Percentiles rank a stretch among this genome's conserved stretches.
Conservation (phyloP, 768 basidiomycete species). For the Thelephora aurantiotincta region DNA sequence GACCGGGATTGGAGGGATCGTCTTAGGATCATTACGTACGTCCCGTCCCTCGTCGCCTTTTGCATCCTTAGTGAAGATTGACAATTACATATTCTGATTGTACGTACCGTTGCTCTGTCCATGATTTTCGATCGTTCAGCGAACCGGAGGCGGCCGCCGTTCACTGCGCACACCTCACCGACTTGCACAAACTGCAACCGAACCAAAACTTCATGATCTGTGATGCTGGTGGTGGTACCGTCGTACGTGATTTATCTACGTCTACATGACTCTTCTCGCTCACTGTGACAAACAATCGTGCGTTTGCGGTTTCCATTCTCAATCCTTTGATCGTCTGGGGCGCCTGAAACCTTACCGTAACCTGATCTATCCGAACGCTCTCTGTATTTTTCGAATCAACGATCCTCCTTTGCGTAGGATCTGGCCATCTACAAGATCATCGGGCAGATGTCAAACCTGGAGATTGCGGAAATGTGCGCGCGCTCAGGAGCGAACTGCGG, state of each 20-base stretch:
- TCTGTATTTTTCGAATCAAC: conserved; percentile 3
- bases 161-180: conserved; percentile 72
- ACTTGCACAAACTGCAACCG: conserved; percentile 63
- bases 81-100: not conserved
- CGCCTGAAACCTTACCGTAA: conserved; percentile 3
- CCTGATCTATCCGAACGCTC: conserved; percentile 1
- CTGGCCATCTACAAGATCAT: conserved; percentile 47
- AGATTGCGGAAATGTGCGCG: conserved; percentile 85
- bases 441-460: conserved; percentile 66
- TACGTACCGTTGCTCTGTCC: not conserved
- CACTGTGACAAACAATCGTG: not conserved
- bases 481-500: conserved; percentile 82
- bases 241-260: conserved; percentile 22
- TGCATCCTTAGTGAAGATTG: not conserved
- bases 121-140: conserved; percentile 15
- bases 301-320: not conserved
- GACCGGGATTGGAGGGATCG: conserved; percentile 72
- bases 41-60: not conserved
- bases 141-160: conserved; percentile 83
- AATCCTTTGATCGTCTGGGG: not conserved
- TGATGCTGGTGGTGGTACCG: conserved; percentile 76
- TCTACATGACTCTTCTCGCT: not conserved
- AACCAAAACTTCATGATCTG: conserved; percentile 87
- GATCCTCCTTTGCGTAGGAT: conserved; percentile 18
- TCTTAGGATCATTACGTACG: conserved; percentile 64